Conservation (phyloP, 2,329 filamentous ascomycete genomes). For the Trichoderma guizhouense region DNA sequence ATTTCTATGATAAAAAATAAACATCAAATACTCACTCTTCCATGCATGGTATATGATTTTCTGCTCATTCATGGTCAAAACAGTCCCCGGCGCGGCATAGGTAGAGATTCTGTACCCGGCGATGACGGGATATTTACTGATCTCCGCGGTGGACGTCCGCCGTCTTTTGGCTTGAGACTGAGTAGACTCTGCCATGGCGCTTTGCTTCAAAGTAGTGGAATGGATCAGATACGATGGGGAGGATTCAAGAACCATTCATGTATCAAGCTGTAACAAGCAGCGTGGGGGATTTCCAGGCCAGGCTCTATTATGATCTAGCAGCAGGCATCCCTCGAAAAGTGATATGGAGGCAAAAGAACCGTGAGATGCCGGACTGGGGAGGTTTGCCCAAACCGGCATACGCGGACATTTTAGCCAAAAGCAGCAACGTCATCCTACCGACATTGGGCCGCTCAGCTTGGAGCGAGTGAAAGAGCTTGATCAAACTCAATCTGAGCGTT, state of each 20-base stretch:
- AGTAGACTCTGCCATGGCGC: neutral
- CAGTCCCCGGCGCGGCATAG: neutral
- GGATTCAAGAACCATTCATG: neutral
- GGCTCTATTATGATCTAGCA: neutral
- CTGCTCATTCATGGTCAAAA: slow-evolving; percentile 4
- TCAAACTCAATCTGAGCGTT: neutral
- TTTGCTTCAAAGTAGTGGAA: neutral
- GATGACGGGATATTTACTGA: neutral
- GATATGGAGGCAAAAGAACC: neutral
- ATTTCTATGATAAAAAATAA: neutral
- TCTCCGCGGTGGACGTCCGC: neutral
- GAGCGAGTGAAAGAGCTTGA: neutral
- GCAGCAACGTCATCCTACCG: slow-evolving; percentile 9
- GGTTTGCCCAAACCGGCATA: neutral
- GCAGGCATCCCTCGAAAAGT: neutral
- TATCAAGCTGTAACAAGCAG: neutral
- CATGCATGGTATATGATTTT: neutral
- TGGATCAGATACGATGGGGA: too few species aligned
- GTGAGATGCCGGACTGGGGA: neutral
- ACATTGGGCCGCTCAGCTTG: neutral
- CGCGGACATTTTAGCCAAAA: slow-evolving; percentile 4
- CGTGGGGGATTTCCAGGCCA: neutral
- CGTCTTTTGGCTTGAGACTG: neutral
- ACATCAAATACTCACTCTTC: neutral
- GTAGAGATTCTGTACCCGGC: slow-evolving; percentile 6